Base-by-base conservation (phyloP, 2,329 filamentous ascomycete species). In the Exophiala alcalophila region DNA sequence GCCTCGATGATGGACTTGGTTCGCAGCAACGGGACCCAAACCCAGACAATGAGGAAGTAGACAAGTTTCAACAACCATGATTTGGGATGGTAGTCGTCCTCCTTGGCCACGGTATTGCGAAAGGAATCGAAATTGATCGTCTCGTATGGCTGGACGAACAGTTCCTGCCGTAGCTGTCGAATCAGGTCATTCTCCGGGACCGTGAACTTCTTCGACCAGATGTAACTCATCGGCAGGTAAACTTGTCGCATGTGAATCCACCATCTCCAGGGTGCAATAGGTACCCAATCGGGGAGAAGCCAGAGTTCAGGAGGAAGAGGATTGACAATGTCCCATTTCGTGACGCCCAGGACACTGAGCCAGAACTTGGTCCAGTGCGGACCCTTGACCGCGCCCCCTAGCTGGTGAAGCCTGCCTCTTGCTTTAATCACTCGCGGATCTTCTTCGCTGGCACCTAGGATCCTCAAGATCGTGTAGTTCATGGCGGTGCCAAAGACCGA, bases 291-390 rank as follows among this genome's bases (percentile, higher is more conserved):
- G 0, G 90, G 90, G 3, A 96, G 69, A 27, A 95, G 73, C 92
- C 92, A 98, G 30, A 97, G 65, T 68, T 98, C 92, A 0, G 92
- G 86, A 1, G 92, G 92, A 2, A 92, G 81, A 1, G 92, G 92
- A 57, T 97, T 98, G 55, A 97, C 90, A 46, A 92, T 81, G 41
- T 94, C 88, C 89, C 91, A 98, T 19, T 83, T 71, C 60, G 81
- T 81, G 3, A 97, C 77, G 11, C 89, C 89, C 48, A 98, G 67
- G 2, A 94, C 75, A 26, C 84, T 84, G 32, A 98, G 75, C 89
- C 90, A 96, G 65, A 94, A 94, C 61, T 98, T 98, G n/a, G 80
- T 80, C 92, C 92, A 98, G 61, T 97, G 92, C 15, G 92, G 94
- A 1, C 80, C 80, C 57, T 88, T 81, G 10, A 86, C 71, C 1